A percentile compares a stretch with the other conserved stretches of the same genome.
These are phyloP conservation scores for Phyllosticta paracitricarpa DNA, from an alignment of 2,329 filamentous ascomycete species.

Conservation along the genomic window DNA sequence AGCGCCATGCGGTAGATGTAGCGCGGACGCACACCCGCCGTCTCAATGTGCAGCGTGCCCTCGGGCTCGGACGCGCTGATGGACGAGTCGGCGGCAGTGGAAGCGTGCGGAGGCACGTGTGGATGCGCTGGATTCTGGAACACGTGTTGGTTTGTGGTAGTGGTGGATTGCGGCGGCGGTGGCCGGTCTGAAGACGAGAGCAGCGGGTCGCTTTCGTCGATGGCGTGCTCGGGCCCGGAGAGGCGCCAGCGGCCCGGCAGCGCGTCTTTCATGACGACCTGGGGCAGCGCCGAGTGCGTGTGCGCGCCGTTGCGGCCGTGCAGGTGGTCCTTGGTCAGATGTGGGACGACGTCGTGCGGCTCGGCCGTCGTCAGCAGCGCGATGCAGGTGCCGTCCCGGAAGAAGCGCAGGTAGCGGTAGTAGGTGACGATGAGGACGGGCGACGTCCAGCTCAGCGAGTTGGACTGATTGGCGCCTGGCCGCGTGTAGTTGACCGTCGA, in stretches of 20 bases:
- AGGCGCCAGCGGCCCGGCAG: slow-evolving; percentile 57
- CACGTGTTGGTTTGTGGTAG: neutral
- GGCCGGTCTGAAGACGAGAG: neutral
- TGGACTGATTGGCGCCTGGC: slow-evolving; percentile 61
- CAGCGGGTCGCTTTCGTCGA: neutral
- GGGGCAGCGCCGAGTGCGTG: slow-evolving; percentile 20
- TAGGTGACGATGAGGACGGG: slow-evolving; percentile 96
- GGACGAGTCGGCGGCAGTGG: neutral
- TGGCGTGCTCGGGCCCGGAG: slow-evolving; percentile 36
- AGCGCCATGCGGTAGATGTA: slow-evolving; percentile 83
- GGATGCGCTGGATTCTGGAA: neutral
- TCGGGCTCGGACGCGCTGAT: slow-evolving; percentile 18
- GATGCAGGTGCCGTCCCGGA: slow-evolving; percentile 76
- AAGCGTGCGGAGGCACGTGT: neutral
- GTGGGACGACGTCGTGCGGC: slow-evolving; percentile 77
- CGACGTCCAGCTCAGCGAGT: slow-evolving; percentile 60
- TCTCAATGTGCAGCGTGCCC: slow-evolving; percentile 61
- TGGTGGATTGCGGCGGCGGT: neutral
- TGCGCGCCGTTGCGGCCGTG: slow-evolving; percentile 29
- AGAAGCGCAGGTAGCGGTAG: slow-evolving; percentile 93
- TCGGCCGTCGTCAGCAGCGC: slow-evolving; percentile 72
- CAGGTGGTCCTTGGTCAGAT: slow-evolving; percentile 64
- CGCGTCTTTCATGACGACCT: slow-evolving; percentile 58
- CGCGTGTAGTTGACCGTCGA: slow-evolving; percentile 92
- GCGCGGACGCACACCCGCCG: slow-evolving; percentile 66